phyloP scores from a whole-genome alignment of 495 filamentous ascomycete genomes.

The Xylaria cubensis region DNA sequence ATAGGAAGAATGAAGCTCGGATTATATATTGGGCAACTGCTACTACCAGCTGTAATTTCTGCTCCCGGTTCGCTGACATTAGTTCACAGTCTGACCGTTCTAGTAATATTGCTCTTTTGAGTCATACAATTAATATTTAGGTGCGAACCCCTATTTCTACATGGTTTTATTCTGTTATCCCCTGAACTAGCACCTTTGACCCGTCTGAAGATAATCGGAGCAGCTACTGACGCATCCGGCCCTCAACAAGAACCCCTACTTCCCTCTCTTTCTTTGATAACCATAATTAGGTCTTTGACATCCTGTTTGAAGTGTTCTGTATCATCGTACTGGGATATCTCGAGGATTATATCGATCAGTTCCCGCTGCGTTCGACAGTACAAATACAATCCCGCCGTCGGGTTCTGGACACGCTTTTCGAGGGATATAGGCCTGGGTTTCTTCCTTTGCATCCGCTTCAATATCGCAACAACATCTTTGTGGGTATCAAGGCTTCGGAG shows the following conservation, averaged over 20 bases:
- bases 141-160: neutral
- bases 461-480: constrained; percentile 14
- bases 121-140: neutral
- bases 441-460: constrained; percentile 25
- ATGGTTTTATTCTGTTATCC: neutral
- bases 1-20: too few relatives aligned
- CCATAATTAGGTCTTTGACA: constrained; percentile 8
- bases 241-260: neutral
- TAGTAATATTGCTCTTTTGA: neutral
- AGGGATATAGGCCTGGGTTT: constrained; percentile 7
- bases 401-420: neutral
- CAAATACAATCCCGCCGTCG: constrained; percentile 21
- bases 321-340: constrained; percentile 9
- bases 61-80: neutral
- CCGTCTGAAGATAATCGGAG: neutral
- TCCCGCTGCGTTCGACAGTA: constrained; percentile 24
- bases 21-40: too few relatives aligned
- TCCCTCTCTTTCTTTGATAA: constrained; percentile 19
- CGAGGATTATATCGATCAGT: constrained; percentile 22
- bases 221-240: neutral
- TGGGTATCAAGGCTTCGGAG: constrained; percentile 21
- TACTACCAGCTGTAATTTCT: too few relatives aligned
- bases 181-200: too few relatives aligned
- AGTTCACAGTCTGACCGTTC: neutral
- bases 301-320: constrained; percentile 13